Evolutionary conservation across 139 green algal genomes (phyloP).

Genomic region (Chlorella sp.): DNA sequence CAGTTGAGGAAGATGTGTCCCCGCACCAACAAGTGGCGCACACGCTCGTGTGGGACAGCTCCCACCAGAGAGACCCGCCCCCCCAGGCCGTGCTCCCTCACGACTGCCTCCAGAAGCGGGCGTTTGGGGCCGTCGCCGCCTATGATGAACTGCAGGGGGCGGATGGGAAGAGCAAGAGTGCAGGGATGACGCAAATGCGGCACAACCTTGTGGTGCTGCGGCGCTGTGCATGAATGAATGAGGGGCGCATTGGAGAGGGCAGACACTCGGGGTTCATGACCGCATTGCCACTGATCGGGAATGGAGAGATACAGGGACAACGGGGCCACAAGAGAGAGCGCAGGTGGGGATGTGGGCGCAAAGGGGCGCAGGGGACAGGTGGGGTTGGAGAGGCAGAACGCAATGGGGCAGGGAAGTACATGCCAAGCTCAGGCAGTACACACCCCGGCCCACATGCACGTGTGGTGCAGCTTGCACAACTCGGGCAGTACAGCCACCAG

Average conservation of each 20-base stretch:
- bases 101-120: constrained; percentile 78
- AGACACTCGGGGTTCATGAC: no score
- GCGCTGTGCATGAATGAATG: neutral
- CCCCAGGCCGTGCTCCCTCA: constrained; percentile 68
- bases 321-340: no score
- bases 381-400: constrained; percentile 46
- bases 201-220: no score
- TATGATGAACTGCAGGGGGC: constrained; percentile 20
- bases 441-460: constrained; percentile 67
- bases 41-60: constrained; percentile 74
- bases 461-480: constrained; percentile 71
- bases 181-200: neutral
- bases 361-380: no score
- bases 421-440: neutral
- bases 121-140: constrained; percentile 92
- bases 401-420: neutral
- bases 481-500: constrained; percentile 79
- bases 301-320: no score
- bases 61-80: constrained; percentile 83
- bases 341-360: no score
- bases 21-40: constrained; percentile 61
- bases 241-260: no score
- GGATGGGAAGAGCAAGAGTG: neutral
- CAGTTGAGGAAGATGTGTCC: constrained; percentile 93
- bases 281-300: no score